A percentile compares a stretch with the other conserved stretches of the same genome.
Evolutionary conservation across 139 green algal species (phyloP).

Genomic region (Chlorella sorokiniana): DNA sequence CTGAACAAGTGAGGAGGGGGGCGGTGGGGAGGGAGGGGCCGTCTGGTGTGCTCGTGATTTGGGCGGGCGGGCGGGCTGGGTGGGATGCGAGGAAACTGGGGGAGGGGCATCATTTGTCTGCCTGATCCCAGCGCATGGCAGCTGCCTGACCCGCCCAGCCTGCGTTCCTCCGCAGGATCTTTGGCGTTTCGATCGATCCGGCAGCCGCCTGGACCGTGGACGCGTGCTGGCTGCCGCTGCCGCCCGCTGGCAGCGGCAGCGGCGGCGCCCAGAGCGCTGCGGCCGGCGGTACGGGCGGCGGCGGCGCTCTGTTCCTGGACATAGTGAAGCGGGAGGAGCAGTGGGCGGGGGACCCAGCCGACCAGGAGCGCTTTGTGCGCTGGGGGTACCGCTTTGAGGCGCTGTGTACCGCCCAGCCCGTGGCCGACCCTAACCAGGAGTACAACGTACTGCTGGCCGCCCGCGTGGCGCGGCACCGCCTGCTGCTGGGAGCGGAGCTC

Average conservation of each 20-base stretch:
- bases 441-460: conserved; percentile 22
- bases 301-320: conserved; percentile 31
- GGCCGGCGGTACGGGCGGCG: background rate
- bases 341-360: background rate
- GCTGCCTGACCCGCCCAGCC: no score
- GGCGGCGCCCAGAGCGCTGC: background rate
- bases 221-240: conserved; percentile 13
- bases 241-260: background rate
- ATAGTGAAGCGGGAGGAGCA: conserved; percentile 36
- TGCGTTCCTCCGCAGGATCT: background rate
- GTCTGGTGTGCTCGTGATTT: no score
- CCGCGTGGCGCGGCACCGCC: background rate
- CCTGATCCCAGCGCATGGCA: no score
- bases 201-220: conserved; percentile 16
- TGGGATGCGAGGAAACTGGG: no score
- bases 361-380: conserved; percentile 14
- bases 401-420: conserved; percentile 18
- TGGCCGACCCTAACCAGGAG: conserved; percentile 20
- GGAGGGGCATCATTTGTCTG: no score
- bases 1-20: conserved; percentile 32
- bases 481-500: conserved; percentile 36
- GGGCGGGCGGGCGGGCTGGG: no score
- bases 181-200: conserved; percentile 11
- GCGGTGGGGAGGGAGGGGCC: background rate
- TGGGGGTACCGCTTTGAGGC: conserved; percentile 49